A percentile compares a stretch with the other conserved stretches of the same genome.
Evolutionary conservation across 2,329 filamentous ascomycete genomes (phyloP).

Genomic region (Drechslerella coelobrocha): DNA sequence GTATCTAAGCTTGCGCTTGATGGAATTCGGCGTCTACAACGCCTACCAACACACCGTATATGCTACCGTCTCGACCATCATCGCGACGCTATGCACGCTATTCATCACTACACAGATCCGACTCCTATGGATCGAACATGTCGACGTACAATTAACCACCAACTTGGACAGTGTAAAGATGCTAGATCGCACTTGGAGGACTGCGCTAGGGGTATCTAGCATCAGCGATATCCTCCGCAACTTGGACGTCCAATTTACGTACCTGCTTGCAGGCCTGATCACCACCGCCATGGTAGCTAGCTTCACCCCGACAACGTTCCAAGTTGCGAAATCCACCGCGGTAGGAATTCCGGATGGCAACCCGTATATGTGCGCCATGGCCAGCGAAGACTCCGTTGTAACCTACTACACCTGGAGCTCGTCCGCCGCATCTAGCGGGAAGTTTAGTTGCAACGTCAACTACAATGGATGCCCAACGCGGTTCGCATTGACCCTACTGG

Average conservation of each 20-base stretch:
- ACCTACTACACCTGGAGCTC: constrained; percentile 4
- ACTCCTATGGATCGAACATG: neutral
- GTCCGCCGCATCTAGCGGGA: neutral
- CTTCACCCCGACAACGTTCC: neutral
- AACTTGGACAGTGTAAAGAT: neutral
- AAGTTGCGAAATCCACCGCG: neutral
- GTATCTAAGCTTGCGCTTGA: neutral
- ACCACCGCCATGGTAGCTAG: neutral
- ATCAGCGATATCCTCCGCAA: neutral
- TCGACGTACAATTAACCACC: neutral
- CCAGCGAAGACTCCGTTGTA: neutral
- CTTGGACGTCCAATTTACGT: neutral
- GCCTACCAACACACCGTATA: neutral
- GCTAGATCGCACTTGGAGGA: neutral
- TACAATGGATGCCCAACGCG: neutral
- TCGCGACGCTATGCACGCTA: neutral
- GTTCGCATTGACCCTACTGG: neutral
- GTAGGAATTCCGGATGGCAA: neutral
- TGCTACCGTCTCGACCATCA: neutral
- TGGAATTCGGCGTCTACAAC: neutral
- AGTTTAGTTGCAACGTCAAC: neutral
- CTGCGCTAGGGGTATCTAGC: neutral
- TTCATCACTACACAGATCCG: neutral
- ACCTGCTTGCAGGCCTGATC: neutral
- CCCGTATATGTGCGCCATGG: neutral